Base-by-base conservation (phyloP, 805 yeast species). In the Candida arabinofermentans region DNA sequence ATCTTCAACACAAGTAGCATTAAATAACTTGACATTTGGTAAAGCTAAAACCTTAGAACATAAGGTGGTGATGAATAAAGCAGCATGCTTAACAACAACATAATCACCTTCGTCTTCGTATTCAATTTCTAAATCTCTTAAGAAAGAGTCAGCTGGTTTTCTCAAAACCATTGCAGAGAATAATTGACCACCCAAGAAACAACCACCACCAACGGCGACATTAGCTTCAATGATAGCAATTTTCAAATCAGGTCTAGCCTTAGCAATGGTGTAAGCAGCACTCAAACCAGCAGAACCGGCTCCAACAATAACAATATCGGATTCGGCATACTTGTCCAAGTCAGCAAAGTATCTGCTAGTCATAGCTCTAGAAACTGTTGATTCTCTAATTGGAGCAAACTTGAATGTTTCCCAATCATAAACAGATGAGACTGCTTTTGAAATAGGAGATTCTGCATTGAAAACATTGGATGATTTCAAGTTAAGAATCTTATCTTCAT, bases 191-290 rank as follows among this genome's bases (percentile, higher is more conserved):
- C 87, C 87, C 36, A 83, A 68, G 81, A 85, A 82, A 44, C 84
- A 79, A 23, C 91, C 91, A 48, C 90, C 91, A 43, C 90, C 90
- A 41, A 85, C 83, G 26, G 85, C 72, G n/a, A 83, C 86, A 48
- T 75, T 73, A 27, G 86, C 81, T 65, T 83, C 91, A 43, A 83
- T 72, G 48, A 81, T 78, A 46, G 87, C 86, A 49, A 83, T 76
- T 60, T 79, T 83, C 53, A 83, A 67, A 50, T 83, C 88, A 13
- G 91, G 90, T 60, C 90, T 75, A 56, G 81, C 77, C 59, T 74
- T 79, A 38, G 85, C 88, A 52, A 83, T 69, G 29, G 74, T 77
- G 58, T 77, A 83, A n/a, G 89, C 90, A 23, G 88, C 85, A 41
- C 84, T 75, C 45, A 83, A 69, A 34, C 90, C 90, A 33, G 86